These are phyloP conservation scores for Drechmeria coniospora DNA, from an alignment of 2,329 filamentous ascomycete species.

Conservation along the genomic window DNA sequence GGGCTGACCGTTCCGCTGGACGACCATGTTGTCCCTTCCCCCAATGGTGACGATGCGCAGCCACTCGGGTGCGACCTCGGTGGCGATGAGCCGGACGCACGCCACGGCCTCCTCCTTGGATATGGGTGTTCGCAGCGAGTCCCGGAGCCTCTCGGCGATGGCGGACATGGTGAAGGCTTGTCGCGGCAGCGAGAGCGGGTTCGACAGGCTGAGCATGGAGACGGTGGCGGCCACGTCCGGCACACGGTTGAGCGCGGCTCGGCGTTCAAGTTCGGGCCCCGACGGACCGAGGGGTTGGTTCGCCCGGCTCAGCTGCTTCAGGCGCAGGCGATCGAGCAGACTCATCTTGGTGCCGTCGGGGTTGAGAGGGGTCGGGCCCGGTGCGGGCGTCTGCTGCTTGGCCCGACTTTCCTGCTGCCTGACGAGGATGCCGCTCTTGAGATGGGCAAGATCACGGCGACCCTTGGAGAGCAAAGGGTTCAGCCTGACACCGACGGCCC, in stretches of 20 bases:
- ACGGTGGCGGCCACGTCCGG: slow-evolving; percentile 54
- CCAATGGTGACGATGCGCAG: slow-evolving; percentile 34
- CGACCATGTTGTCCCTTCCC: slow-evolving; percentile 40
- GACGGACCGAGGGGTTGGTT: slow-evolving; percentile 43
- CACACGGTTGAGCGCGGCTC: slow-evolving; percentile 49
- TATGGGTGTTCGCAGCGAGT: slow-evolving; percentile 45
- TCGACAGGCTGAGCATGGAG: slow-evolving; percentile 46
- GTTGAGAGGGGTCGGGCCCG: slow-evolving; percentile 17
- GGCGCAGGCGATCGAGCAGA: slow-evolving; percentile 60
- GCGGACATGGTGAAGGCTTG: slow-evolving; percentile 51
- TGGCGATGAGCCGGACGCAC: slow-evolving; percentile 35
- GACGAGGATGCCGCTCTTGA: slow-evolving; percentile 45
- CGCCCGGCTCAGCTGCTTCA: slow-evolving; percentile 47
- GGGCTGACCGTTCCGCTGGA: slow-evolving; percentile 29
- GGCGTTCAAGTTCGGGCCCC: slow-evolving; percentile 40
- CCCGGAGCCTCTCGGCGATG: slow-evolving; percentile 48
- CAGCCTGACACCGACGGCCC: slow-evolving; percentile 22
- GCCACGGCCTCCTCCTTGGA: slow-evolving; percentile 34
- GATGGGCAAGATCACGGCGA: slow-evolving; percentile 50
- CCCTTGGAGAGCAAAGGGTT: slow-evolving; percentile 48
- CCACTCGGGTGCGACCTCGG: slow-evolving; percentile 42
- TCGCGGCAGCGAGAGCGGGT: slow-evolving; percentile 30
- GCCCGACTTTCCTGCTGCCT: slow-evolving; percentile 32
- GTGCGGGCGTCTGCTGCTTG: slow-evolving; percentile 17
- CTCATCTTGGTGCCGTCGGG: slow-evolving; percentile 40